These are phyloP conservation scores for Apocynum venetum DNA, from an alignment of 257 asterid genomes.

Conservation along the genomic window DNA sequence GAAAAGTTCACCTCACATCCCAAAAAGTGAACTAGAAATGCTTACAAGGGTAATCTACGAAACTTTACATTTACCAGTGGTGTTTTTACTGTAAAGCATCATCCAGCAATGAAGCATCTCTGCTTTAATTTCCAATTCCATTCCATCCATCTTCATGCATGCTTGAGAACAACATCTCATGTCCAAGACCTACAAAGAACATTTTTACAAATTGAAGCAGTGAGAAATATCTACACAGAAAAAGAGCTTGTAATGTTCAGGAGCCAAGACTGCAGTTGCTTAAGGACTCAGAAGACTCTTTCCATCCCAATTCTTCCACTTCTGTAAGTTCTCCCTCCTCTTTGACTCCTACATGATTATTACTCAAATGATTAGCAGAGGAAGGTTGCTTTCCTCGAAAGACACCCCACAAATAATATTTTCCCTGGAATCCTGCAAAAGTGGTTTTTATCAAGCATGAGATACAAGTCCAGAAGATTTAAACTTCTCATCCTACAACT, in stretches of 20 bases:
- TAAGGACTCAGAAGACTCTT: slow-evolving; percentile 23
- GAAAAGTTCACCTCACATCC: background rate
- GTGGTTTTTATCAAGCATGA: background rate
- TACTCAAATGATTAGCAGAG: background rate
- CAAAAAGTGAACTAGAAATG: background rate
- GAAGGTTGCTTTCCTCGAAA: slow-evolving; percentile 40
- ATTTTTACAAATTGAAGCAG: no score
- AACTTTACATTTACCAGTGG: background rate
- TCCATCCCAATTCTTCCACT: slow-evolving; percentile 7
- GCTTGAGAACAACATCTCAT: no score
- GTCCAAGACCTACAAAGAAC: no score
- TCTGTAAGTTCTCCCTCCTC: background rate
- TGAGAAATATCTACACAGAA: background rate
- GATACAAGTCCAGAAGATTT: background rate
- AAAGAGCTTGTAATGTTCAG: background rate
- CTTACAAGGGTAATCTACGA: background rate
- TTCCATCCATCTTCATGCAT: background rate
- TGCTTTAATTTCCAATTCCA: background rate
- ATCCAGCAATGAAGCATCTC: background rate
- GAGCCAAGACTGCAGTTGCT: slow-evolving; percentile 24
- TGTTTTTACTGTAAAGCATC: background rate
- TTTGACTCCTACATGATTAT: slow-evolving; percentile 5
- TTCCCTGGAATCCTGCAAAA: slow-evolving; percentile 56
- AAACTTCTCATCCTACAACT: background rate
- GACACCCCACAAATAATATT: slow-evolving; percentile 79